A percentile compares a stretch with the other conserved stretches of the same genome.
phyloP scores from a whole-genome alignment of 139 green algal species.

The Chlorella sorokiniana region DNA sequence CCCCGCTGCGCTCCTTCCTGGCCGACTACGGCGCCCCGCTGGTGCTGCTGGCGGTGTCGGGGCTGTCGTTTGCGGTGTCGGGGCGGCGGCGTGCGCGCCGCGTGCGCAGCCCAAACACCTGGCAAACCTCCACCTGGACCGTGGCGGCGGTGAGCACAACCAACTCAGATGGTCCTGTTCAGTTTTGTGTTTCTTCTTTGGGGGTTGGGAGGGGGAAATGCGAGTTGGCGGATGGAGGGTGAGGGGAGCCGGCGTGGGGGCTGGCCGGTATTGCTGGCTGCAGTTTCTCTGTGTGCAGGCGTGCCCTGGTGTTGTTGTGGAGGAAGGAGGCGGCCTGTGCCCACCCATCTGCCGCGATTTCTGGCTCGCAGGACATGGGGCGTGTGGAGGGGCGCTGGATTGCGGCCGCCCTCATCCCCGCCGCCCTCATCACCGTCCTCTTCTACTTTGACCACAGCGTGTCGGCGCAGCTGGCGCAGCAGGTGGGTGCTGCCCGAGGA shows the following conservation, averaged over 20 bases:
- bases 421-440: conserved; percentile 79
- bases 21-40: conserved; percentile 85
- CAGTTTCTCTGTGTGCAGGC: no score
- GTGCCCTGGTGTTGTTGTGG: no score
- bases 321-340: no score
- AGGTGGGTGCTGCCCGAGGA: conserved; percentile 13
- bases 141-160: conserved; percentile 50
- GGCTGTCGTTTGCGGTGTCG: conserved; percentile 64
- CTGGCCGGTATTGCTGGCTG: no score
- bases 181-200: no score
- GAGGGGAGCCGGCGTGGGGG: no score
- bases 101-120: conserved; percentile 72
- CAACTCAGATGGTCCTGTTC: no score
- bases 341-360: not conserved
- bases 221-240: no score
- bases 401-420: conserved; percentile 77
- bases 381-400: conserved; percentile 66
- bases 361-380: conserved; percentile 50
- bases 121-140: conserved; percentile 56
- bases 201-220: no score
- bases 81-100: conserved; percentile 55
- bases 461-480: conserved; percentile 75
- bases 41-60: conserved; percentile 73
- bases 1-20: conserved; percentile 55
- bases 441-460: conserved; percentile 95